These are phyloP conservation scores for Bruguiera parviflora DNA, from an alignment of 345 rosid genomes.

Conservation along the genomic window DNA sequence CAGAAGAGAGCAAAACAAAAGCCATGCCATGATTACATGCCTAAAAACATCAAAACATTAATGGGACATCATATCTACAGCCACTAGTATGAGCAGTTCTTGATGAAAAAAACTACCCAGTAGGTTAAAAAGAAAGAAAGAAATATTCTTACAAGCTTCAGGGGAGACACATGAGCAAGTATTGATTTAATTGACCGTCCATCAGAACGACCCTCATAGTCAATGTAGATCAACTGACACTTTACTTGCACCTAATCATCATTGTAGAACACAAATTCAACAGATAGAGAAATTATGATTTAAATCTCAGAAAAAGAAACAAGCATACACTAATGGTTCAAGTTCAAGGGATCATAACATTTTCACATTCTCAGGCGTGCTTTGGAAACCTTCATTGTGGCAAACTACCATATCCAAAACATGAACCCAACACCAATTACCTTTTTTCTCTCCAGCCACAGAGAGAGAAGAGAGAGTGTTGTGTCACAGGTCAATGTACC, in stretches of 20 bases:
- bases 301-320: not conserved
- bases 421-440: too few relatives aligned
- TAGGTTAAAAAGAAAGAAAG: constrained; percentile 13
- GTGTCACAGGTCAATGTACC: not conserved
- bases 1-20: not conserved
- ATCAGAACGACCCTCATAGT: constrained; percentile 95
- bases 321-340: not conserved
- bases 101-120: not conserved
- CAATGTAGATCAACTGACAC: constrained; percentile 76
- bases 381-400: too few relatives aligned
- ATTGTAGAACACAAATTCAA: constrained; percentile 19
- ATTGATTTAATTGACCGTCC: constrained; percentile 89
- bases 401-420: too few relatives aligned
- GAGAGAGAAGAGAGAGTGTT: constrained; percentile 1
- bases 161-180: constrained; percentile 88
- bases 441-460: too few relatives aligned
- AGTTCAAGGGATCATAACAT: not conserved
- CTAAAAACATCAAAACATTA: not conserved
- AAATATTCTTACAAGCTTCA: constrained; percentile 70
- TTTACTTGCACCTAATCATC: constrained; percentile 79
- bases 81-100: not conserved
- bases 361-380: not conserved
- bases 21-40: not conserved
- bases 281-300: not conserved
- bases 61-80: not conserved